Evolutionary conservation across 495 filamentous ascomycete species (phyloP).

Genomic region (Xylona heveae): DNA sequence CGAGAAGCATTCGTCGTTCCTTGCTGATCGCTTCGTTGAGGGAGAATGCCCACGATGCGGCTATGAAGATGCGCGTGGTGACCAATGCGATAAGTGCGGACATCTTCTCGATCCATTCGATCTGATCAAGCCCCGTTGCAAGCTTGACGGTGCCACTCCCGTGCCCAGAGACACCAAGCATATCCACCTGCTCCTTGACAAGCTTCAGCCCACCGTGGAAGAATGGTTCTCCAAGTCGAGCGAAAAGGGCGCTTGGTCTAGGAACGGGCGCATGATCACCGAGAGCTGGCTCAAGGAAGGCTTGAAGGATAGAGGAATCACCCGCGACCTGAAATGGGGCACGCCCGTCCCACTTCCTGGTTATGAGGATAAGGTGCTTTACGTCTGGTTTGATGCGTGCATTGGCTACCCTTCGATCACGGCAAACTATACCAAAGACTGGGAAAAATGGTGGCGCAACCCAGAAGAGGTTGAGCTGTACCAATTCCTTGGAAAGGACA

Average conservation of each 20-base stretch:
- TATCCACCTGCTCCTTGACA: constrained; percentile 9
- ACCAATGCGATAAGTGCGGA: constrained; percentile 10
- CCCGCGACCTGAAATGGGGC: constrained; percentile 84
- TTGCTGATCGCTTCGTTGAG: constrained; percentile 11
- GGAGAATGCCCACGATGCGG: constrained; percentile 9
- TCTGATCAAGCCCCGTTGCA: constrained; percentile 10
- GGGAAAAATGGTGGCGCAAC: constrained; percentile 92
- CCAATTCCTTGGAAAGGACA: constrained; percentile 23
- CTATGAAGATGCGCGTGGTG: constrained; percentile 10
- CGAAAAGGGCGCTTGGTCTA: constrained; percentile 49
- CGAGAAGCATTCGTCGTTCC: constrained; percentile 7
- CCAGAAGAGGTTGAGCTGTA: constrained; percentile 76
- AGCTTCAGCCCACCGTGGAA: constrained; percentile 9
- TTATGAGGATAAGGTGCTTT: constrained; percentile 71
- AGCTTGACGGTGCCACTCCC: constrained; percentile 10
- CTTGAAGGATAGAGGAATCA: constrained; percentile 67
- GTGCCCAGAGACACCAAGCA: constrained; percentile 8
- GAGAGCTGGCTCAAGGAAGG: constrained; percentile 63
- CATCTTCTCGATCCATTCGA: constrained; percentile 9
- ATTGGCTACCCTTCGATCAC: constrained; percentile 95
- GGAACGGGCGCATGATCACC: constrained; percentile 39
- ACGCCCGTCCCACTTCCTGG: constrained; percentile 41
- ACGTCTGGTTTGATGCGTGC: constrained; percentile 97
- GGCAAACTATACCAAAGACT: constrained; percentile 73
- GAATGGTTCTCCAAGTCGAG: constrained; percentile 13